These are phyloP conservation scores for Trametopsis cervina DNA, from an alignment of 768 basidiomycete species.

Conservation along the genomic window DNA sequence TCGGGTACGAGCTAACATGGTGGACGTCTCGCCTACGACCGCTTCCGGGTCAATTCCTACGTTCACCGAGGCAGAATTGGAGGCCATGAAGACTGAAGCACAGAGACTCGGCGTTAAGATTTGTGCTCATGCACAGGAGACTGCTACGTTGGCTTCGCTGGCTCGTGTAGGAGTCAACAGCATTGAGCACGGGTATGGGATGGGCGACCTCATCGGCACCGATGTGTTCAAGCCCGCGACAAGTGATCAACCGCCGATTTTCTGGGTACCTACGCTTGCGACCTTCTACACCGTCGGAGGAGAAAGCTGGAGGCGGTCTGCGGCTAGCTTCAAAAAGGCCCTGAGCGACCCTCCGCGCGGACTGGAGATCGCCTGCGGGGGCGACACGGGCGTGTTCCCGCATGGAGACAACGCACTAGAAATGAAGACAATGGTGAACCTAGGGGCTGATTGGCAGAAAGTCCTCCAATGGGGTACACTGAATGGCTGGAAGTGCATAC, in stretches of 20 bases:
- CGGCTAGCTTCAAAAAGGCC: constrained; percentile 37
- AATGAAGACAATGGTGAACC: constrained; percentile 50
- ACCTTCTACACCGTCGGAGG: constrained; percentile 34
- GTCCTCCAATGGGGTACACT: constrained; percentile 56
- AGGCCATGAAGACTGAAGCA: constrained; percentile 43
- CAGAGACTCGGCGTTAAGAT: constrained; percentile 49
- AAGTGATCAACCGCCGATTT: constrained; percentile 23
- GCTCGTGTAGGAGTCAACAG: constrained; percentile 33
- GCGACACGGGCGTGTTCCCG: constrained; percentile 58
- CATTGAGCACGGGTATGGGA: constrained; percentile 48
- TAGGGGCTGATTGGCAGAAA: constrained; percentile 45
- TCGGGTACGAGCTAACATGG: constrained; percentile 39
- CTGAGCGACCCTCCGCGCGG: constrained; percentile 26
- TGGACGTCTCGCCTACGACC: constrained; percentile 31
- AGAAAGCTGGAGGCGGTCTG: constrained; percentile 31
- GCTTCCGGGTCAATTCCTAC: constrained; percentile 31
- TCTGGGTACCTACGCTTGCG: constrained; percentile 55
- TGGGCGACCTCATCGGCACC: constrained; percentile 14
- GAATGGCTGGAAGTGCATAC: constrained; percentile 51
- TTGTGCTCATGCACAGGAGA: constrained; percentile 42
- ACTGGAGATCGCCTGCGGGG: constrained; percentile 51
- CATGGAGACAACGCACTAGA: constrained; percentile 58
- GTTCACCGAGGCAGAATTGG: constrained; percentile 40
- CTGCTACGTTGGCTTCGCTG: neutral
- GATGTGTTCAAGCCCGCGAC: neutral